Percentiles rank a stretch among this genome's conserved stretches.
phyloP scores from a whole-genome alignment of 257 asterid genomes.

The Solanum gandarillasii region DNA sequence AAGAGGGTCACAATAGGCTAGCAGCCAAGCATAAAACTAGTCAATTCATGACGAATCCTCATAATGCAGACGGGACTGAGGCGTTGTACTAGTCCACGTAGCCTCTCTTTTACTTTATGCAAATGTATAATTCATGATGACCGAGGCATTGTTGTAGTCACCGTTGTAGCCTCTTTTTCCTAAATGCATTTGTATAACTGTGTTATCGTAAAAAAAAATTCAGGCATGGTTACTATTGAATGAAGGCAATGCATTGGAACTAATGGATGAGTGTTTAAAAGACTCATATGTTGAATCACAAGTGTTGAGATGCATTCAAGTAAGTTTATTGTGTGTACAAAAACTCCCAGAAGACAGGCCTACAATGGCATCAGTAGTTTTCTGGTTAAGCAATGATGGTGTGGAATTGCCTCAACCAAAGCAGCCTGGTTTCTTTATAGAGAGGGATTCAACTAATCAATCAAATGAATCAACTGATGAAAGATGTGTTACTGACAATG shows the following conservation, averaged over 20 bases:
- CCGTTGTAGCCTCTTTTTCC: neutral
- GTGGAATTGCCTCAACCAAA: conserved; percentile 13
- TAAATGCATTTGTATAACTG: neutral
- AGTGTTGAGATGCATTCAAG: conserved; percentile 8
- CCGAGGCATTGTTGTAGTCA: neutral
- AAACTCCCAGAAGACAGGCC: conserved; percentile 17
- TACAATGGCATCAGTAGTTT: conserved; percentile 7
- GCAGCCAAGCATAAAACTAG: neutral
- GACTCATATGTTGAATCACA: conserved; percentile 1
- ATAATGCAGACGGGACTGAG: neutral
- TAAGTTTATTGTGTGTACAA: conserved; percentile 14
- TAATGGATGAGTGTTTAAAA: conserved; percentile 11
- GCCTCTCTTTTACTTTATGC: neutral
- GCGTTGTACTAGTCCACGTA: neutral
- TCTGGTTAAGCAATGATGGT: conserved; percentile 16
- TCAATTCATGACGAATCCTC: neutral
- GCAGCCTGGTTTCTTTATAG: conserved; percentile 20
- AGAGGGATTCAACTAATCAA: neutral
- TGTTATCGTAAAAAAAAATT: neutral
- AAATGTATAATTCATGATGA: neutral
- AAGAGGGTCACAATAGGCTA: neutral
- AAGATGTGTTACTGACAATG: neutral
- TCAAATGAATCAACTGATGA: neutral
- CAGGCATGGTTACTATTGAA: conserved; percentile 21
- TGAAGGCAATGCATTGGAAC: neutral